phyloP scores from a whole-genome alignment of 768 basidiomycete genomes.

The Galerina marginata region DNA sequence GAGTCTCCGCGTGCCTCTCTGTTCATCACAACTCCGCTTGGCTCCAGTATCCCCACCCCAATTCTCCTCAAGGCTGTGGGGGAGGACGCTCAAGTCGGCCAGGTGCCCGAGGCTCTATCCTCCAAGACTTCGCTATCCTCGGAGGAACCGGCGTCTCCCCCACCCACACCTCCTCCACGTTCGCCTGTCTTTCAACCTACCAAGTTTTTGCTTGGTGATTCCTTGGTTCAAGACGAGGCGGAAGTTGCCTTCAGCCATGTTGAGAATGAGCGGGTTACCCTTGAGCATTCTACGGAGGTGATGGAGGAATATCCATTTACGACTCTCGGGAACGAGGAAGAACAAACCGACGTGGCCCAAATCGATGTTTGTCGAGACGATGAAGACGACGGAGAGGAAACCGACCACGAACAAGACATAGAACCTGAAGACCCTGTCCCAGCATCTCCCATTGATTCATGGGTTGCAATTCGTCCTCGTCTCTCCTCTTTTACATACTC shows the following conservation, averaged over 20 bases:
- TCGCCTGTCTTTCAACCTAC: conserved; percentile 17
- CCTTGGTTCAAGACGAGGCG: background rate
- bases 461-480: conserved; percentile 13
- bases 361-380: background rate
- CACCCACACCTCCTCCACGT: conserved; percentile 20
- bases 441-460: conserved; percentile 13
- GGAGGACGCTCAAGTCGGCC: conserved; percentile 1
- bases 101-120: background rate
- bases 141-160: conserved; percentile 24
- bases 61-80: conserved; percentile 3
- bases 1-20: conserved; percentile 36
- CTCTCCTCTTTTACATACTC: conserved; percentile 17
- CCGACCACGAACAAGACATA: conserved; percentile 9
- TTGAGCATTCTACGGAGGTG: background rate
- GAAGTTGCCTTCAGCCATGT: background rate
- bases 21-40: conserved; percentile 15
- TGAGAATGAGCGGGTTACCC: background rate
- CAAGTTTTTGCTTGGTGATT: conserved; percentile 3
- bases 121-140: conserved; percentile 4
- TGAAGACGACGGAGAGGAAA: conserved; percentile 9
- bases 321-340: background rate
- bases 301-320: background rate
- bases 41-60: conserved; percentile 9
- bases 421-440: conserved; percentile 16
- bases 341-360: background rate